These are phyloP conservation scores for Cylindrotheca closterium DNA, from an alignment of 108 stramenopile genomes.

Conservation along the genomic window DNA sequence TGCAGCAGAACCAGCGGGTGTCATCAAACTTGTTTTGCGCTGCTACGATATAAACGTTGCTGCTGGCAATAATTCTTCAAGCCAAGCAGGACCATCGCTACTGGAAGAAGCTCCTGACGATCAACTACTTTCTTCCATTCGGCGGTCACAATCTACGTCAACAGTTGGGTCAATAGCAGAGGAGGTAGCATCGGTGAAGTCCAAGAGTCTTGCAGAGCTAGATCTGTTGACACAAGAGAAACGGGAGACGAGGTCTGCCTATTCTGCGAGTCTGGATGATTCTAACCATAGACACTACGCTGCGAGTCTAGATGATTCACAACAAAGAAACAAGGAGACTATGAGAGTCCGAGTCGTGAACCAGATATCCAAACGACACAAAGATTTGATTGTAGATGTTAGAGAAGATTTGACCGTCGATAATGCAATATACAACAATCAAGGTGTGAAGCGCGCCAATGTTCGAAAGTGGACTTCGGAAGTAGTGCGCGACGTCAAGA, in stretches of 20 bases:
- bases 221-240: not conserved
- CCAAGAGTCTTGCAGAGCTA: not conserved
- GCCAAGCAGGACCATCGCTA: not conserved
- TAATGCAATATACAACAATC: slow-evolving; percentile 31
- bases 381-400: slow-evolving; percentile 33
- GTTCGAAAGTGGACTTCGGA: slow-evolving; percentile 30
- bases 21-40: slow-evolving; percentile 27
- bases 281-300: no score
- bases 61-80: not conserved
- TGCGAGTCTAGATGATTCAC: no score
- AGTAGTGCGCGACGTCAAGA: slow-evolving; percentile 19
- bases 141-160: not conserved
- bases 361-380: slow-evolving; percentile 11
- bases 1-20: slow-evolving; percentile 18
- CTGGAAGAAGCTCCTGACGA: not conserved
- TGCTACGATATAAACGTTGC: slow-evolving; percentile 6
- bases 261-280: not conserved
- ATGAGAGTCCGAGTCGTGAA: slow-evolving; percentile 32
- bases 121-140: not conserved
- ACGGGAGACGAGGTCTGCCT: not conserved
- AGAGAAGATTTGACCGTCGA: slow-evolving; percentile 17
- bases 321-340: slow-evolving; percentile 6
- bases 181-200: not conserved
- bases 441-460: slow-evolving; percentile 30
- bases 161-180: not conserved